phyloP scores from a whole-genome alignment of 768 basidiomycete genomes.

The Aureoboletus auriporus region DNA sequence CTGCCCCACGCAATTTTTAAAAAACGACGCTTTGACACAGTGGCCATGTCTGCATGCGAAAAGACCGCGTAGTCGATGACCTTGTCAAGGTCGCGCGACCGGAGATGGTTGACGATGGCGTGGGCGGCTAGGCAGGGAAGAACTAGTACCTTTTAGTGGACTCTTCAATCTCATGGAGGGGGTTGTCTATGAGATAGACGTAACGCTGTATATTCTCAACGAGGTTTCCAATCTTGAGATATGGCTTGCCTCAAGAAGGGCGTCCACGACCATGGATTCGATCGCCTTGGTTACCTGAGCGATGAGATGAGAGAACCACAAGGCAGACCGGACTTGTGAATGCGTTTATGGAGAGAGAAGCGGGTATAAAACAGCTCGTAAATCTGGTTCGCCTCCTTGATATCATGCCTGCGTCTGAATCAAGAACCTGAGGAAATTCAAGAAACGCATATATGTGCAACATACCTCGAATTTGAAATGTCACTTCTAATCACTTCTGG shows the following conservation, averaged over 20 bases:
- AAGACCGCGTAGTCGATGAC: conserved; percentile 63
- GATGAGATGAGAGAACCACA: background rate
- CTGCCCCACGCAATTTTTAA: conserved; percentile 35
- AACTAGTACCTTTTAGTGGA: conserved; percentile 35
- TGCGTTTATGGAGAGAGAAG: conserved; percentile 75
- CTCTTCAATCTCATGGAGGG: conserved; percentile 57
- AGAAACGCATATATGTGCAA: background rate
- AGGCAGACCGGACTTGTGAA: conserved; percentile 64
- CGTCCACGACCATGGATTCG: conserved; percentile 82
- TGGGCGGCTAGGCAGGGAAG: conserved; percentile 34
- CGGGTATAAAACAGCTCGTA: conserved; percentile 71
- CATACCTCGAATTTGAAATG: conserved; percentile 48
- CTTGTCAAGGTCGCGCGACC: conserved; percentile 61
- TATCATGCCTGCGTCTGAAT: conserved; percentile 69
- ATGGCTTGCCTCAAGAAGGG: conserved; percentile 64
- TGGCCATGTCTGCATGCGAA: conserved; percentile 26
- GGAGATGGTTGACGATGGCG: conserved; percentile 58
- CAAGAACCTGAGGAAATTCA: background rate
- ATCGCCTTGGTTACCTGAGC: conserved; percentile 64
- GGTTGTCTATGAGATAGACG: conserved; percentile 63
- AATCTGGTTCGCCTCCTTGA: conserved; percentile 75
- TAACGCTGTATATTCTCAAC: conserved; percentile 58
- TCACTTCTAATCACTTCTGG: conserved; percentile 65
- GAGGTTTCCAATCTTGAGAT: conserved; percentile 53
- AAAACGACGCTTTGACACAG: too few species aligned